Evolutionary conservation across 495 filamentous ascomycete genomes (phyloP).

Genomic region (Penicillium steckii): DNA sequence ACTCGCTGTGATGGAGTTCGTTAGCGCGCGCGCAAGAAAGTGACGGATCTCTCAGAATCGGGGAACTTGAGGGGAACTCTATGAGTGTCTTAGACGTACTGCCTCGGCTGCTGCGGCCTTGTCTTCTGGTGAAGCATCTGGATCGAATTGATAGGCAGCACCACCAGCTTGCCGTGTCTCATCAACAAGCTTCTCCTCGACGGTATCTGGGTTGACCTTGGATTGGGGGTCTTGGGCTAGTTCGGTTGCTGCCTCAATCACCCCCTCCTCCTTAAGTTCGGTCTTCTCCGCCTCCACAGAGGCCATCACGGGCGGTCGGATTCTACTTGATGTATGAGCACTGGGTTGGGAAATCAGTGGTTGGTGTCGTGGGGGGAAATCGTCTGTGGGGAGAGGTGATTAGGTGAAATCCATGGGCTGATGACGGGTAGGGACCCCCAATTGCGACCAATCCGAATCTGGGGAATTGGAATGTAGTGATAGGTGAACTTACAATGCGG

Average conservation of each 20-base stretch:
- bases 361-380: no score
- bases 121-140: slow-evolving; percentile 77
- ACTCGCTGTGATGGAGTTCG: slow-evolving; percentile 41
- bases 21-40: slow-evolving; percentile 12
- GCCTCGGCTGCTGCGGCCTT: slow-evolving; percentile 77
- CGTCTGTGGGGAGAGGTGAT: not conserved
- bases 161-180: slow-evolving; percentile 76
- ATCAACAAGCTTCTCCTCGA: slow-evolving; percentile 67
- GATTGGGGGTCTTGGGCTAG: slow-evolving; percentile 67
- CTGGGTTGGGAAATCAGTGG: no score
- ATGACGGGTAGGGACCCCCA: not conserved
- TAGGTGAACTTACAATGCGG: not conserved
- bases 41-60: not conserved
- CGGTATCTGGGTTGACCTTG: slow-evolving; percentile 63
- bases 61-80: not conserved
- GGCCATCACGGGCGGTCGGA: slow-evolving; percentile 40
- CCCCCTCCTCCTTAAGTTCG: slow-evolving; percentile 79
- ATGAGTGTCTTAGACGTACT: slow-evolving; percentile 52
- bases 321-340: no score
- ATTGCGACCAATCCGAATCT: not conserved
- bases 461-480: slow-evolving; percentile 1
- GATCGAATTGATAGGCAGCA: slow-evolving; percentile 81
- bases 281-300: slow-evolving; percentile 33
- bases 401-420: slow-evolving; percentile 6
- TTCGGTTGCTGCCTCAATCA: slow-evolving; percentile 55